A percentile compares a stretch with the other conserved stretches of the same genome.
Conservation (phyloP, 2,329 filamentous ascomycete species). For the Fusarium dimerum region DNA sequence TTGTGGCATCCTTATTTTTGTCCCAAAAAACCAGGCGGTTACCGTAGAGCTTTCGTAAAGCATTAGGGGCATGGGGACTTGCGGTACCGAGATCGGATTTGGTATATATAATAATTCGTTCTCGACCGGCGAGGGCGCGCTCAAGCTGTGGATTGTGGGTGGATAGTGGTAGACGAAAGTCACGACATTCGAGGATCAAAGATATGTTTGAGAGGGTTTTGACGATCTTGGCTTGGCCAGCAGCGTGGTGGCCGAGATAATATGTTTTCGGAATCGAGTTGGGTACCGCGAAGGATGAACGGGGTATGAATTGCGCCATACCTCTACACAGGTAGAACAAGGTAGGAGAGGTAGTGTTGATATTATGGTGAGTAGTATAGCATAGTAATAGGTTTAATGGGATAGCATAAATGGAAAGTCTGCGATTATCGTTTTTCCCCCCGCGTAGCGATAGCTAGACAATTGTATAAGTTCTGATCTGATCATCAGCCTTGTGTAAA, state of each 20-base stretch:
- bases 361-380: not conserved
- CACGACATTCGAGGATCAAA: slow-evolving; percentile 90
- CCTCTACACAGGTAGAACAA: not conserved
- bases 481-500: too few species aligned
- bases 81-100: slow-evolving; percentile 73
- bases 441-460: not conserved
- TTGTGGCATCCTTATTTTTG: slow-evolving; percentile 35
- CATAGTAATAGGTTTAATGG: slow-evolving; percentile 1
- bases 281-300: slow-evolving; percentile 70
- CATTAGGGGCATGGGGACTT: slow-evolving; percentile 28
- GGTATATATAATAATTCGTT: slow-evolving; percentile 86
- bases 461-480: not conserved
- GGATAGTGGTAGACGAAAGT: slow-evolving; percentile 86
- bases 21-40: slow-evolving; percentile 47
- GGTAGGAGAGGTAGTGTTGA: not conserved
- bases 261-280: slow-evolving; percentile 81
- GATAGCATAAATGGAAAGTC: not conserved
- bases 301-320: slow-evolving; percentile 66
- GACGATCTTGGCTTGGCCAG: slow-evolving; percentile 75
- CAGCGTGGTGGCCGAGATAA: slow-evolving; percentile 89
- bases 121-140: slow-evolving; percentile 67
- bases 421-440: not conserved
- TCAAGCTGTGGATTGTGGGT: slow-evolving; percentile 92
- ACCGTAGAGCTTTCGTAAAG: slow-evolving; percentile 37
- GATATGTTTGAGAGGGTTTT: slow-evolving; percentile 79